These are phyloP conservation scores for Cucurbita moschata DNA, from an alignment of 306 rosid species.

Conservation along the genomic window DNA sequence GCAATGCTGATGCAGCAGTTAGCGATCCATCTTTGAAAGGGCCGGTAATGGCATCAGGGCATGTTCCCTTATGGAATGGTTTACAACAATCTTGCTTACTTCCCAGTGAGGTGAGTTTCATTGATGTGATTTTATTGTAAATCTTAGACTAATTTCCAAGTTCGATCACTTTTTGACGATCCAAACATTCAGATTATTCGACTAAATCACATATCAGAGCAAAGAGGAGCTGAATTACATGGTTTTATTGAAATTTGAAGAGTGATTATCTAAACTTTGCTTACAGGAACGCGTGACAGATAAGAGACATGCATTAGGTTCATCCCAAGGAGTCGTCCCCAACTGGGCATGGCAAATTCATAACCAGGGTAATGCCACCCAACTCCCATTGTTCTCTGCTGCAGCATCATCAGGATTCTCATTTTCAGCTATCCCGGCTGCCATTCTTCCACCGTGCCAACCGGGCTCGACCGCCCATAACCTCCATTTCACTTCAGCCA, in stretches of 20 bases:
- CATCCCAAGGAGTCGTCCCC: conserved; percentile 55
- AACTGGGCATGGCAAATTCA: conserved; percentile 65
- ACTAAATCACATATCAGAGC: neutral
- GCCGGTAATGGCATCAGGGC: conserved; percentile 38
- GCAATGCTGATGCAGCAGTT: conserved; percentile 23
- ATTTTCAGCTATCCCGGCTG: conserved; percentile 48
- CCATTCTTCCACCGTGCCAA: conserved; percentile 34
- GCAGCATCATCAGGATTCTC: conserved; percentile 99
- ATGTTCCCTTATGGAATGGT: conserved; percentile 45
- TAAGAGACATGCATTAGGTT: conserved; percentile 45
- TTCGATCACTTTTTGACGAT: no score
- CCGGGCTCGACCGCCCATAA: conserved; percentile 26
- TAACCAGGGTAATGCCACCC: conserved; percentile 43
- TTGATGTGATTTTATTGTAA: neutral
- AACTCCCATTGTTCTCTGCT: conserved; percentile 65
- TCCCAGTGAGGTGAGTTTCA: conserved; percentile 48
- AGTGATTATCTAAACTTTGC: conserved; percentile 8
- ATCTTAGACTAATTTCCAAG: neutral
- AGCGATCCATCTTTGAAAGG: conserved; percentile 46
- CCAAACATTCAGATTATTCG: neutral
- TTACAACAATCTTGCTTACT: conserved; percentile 41
- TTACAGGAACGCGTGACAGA: conserved; percentile 68
- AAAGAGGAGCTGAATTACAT: neutral
- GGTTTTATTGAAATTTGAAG: neutral
- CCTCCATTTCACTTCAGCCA: conserved; percentile 36